A percentile compares a stretch with the other conserved stretches of the same genome.
These are phyloP conservation scores for Diaporthe humulicola DNA, from an alignment of 2,329 filamentous ascomycete species.

Conservation along the genomic window DNA sequence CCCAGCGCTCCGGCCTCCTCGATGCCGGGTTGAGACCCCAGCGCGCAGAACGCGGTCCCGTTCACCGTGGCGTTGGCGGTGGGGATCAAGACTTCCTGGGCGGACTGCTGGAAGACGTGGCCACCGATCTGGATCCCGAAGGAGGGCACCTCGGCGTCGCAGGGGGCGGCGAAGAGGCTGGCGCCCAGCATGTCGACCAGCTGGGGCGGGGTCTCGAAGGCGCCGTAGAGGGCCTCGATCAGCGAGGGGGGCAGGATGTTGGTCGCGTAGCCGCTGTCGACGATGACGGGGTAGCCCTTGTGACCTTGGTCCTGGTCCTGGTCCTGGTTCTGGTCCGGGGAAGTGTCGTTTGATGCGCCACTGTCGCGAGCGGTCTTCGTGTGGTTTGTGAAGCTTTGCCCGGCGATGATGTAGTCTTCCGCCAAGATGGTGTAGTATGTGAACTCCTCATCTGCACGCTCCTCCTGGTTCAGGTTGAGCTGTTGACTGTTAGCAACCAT, in stretches of 20 bases:
- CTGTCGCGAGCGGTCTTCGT: neutral
- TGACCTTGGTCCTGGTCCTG: no score
- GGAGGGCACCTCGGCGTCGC: slow-evolving; percentile 46
- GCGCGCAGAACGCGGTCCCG: slow-evolving; percentile 43
- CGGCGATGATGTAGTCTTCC: slow-evolving; percentile 35
- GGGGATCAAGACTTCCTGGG: slow-evolving; percentile 46
- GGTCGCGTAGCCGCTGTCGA: slow-evolving; percentile 35
- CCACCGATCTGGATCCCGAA: slow-evolving; percentile 47
- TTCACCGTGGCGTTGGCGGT: slow-evolving; percentile 42
- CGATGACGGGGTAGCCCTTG: slow-evolving; percentile 25
- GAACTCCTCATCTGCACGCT: slow-evolving; percentile 17
- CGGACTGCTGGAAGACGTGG: slow-evolving; percentile 44
- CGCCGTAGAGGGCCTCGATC: slow-evolving; percentile 42
- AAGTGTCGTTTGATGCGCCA: neutral
- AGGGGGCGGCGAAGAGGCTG: slow-evolving; percentile 43
- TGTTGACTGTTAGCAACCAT: neutral
- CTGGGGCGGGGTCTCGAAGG: slow-evolving; percentile 44
- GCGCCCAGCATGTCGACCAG: slow-evolving; percentile 41
- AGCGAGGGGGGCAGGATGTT: slow-evolving; percentile 39
- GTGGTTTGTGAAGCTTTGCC: slow-evolving; percentile 9
- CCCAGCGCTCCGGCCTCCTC: slow-evolving; percentile 41
- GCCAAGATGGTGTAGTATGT: slow-evolving; percentile 38
- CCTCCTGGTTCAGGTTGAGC: slow-evolving; percentile 28
- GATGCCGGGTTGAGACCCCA: slow-evolving; percentile 46
- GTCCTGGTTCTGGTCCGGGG: neutral